Evolutionary conservation across 2,329 filamentous ascomycete genomes (phyloP).

Genomic region (Dactylonectria macrodidyma): DNA sequence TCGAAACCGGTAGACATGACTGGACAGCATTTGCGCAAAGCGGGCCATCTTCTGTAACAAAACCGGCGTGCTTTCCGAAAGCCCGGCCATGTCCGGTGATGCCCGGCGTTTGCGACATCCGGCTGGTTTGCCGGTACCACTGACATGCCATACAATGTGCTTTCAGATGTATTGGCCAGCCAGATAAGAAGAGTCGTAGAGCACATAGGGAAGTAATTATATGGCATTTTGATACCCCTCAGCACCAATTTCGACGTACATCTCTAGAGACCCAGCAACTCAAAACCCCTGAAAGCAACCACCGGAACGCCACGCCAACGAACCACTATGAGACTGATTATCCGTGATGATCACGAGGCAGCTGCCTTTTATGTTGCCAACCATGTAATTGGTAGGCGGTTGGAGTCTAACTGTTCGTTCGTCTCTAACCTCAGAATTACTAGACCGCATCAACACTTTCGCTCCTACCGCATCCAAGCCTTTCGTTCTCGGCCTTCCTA

Average conservation of each 20-base stretch:
- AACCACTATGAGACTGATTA: neutral
- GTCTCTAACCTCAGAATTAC: neutral
- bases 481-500: constrained; percentile 44
- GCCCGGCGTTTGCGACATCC: neutral
- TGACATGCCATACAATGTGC: neutral
- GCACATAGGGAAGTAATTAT: neutral
- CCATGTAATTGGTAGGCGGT: neutral
- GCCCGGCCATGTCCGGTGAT: neutral
- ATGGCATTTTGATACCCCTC: neutral
- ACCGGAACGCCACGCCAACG: no score
- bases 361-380: neutral
- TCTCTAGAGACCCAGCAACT: neutral
- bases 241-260: neutral
- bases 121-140: neutral
- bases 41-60: neutral
- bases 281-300: neutral
- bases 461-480: constrained; percentile 38
- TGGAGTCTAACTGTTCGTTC: neutral
- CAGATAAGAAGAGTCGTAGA: neutral
- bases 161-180: neutral
- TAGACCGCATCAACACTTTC: constrained; percentile 55
- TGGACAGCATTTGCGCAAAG: neutral
- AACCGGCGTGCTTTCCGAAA: neutral
- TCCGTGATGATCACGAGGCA: neutral
- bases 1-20: neutral